phyloP scores from a whole-genome alignment of 176 grass and related monocot genomes.

The Oryza glumipatula region DNA sequence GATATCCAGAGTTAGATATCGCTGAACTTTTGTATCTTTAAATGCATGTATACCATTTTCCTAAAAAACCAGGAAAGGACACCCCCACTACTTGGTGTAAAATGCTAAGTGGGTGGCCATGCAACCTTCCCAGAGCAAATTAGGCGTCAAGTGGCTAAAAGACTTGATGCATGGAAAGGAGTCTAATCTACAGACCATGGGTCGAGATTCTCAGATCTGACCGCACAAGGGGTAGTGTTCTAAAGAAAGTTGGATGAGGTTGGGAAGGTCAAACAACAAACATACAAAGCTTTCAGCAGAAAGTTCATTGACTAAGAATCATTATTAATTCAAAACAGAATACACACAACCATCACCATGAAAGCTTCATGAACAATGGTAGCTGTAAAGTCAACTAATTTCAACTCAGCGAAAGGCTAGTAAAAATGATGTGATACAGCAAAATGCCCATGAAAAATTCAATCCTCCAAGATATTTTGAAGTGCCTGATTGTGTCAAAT shows the following conservation, averaged over 20 bases:
- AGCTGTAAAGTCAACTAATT: not conserved
- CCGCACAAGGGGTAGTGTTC: not conserved
- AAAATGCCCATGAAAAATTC: constrained; percentile 14
- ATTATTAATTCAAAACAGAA: not conserved
- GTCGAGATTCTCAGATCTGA: not conserved
- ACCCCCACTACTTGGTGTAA: not conserved
- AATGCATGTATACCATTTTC: constrained; percentile 7
- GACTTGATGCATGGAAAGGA: not conserved
- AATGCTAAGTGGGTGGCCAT: not conserved
- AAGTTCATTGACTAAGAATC: not conserved
- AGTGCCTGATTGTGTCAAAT: not conserved
- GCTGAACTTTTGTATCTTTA: not conserved
- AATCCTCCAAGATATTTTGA: not conserved
- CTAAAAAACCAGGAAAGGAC: not conserved
- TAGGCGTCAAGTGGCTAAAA: not conserved
- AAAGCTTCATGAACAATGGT: not conserved
- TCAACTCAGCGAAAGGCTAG: not conserved
- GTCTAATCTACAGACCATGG: not conserved
- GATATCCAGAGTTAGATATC: not conserved
- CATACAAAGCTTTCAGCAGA: constrained; percentile 13
- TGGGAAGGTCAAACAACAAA: constrained; percentile 5
- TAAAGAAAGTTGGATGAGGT: not conserved
- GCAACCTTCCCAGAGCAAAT: not conserved
- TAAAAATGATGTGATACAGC: constrained; percentile 12
- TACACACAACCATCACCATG: not conserved